Conservation (phyloP, 306 rosid species). For the Pterocarpus macrocarpus region DNA sequence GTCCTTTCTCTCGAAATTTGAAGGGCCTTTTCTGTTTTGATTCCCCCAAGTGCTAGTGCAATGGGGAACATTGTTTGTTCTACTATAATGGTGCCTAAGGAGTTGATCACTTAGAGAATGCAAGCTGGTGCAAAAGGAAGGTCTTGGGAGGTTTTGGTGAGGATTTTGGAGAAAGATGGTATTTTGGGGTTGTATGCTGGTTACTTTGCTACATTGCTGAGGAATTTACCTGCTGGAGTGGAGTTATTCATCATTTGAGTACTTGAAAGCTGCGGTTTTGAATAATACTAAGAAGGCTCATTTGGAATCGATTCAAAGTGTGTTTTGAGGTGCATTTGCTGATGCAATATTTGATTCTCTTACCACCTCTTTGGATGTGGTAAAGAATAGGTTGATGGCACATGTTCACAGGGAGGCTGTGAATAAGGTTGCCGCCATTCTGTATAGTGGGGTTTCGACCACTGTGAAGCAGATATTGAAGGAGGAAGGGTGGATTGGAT, state of each 20-base stretch:
- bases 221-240: slow-evolving; percentile 87
- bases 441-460: slow-evolving; percentile 65
- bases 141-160: slow-evolving; percentile 72
- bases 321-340: slow-evolving; percentile 84
- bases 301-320: slow-evolving; percentile 81
- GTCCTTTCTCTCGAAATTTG: slow-evolving; percentile 62
- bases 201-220: slow-evolving; percentile 75
- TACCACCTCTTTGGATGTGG: slow-evolving; percentile 90
- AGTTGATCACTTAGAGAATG: slow-evolving; percentile 88
- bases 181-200: slow-evolving; percentile 82
- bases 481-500: slow-evolving; percentile 92
- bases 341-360: slow-evolving; percentile 88
- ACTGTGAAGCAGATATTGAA: slow-evolving; percentile 68
- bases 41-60: slow-evolving; percentile 89
- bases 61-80: slow-evolving; percentile 87
- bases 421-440: slow-evolving; percentile 58
- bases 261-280: slow-evolving; percentile 76
- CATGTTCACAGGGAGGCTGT: slow-evolving; percentile 66
- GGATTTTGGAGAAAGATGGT: slow-evolving; percentile 77
- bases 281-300: slow-evolving; percentile 43
- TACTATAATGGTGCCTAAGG: slow-evolving; percentile 94
- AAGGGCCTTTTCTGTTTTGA: slow-evolving; percentile 57
- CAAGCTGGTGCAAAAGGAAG: slow-evolving; percentile 82
- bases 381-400: slow-evolving; percentile 91
- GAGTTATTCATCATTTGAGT: slow-evolving; percentile 88